Percentiles rank a stretch among this genome's conserved stretches.
phyloP scores from a whole-genome alignment of 2,329 filamentous ascomycete species.

The Beauveria bassiana region DNA sequence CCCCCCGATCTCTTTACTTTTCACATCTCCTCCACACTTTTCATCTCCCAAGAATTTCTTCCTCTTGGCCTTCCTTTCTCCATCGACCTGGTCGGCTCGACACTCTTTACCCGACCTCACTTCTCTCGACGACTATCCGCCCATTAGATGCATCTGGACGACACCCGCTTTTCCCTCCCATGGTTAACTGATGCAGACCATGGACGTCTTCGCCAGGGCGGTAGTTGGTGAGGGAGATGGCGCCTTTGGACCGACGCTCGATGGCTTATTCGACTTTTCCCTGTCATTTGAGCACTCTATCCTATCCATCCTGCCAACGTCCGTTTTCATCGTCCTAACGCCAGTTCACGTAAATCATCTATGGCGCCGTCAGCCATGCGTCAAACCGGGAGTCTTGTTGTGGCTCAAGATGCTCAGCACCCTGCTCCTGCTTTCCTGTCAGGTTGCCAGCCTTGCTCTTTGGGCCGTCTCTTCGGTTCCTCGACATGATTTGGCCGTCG shows the following conservation, averaged over 20 bases:
- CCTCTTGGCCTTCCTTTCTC: neutral
- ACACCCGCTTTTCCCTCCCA: conserved; percentile 1
- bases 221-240: conserved; percentile 1
- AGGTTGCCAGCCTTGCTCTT: conserved; percentile 20
- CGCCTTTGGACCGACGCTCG: conserved; percentile 3
- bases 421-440: neutral
- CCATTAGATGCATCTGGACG: neutral
- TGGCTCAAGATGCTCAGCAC: conserved; percentile 18
- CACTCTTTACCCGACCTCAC: neutral
- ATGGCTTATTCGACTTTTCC: conserved; percentile 10
- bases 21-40: conserved; percentile 7
- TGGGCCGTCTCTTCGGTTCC: conserved; percentile 18
- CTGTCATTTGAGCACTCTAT: conserved; percentile 7
- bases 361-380: neutral
- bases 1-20: conserved; percentile 6
- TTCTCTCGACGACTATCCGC: neutral
- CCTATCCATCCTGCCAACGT: conserved; percentile 6
- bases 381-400: conserved; percentile 12
- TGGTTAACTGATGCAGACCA: conserved; percentile 1
- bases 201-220: conserved; percentile 4
- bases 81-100: neutral
- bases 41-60: neutral
- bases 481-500: conserved; percentile 20
- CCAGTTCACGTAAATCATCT: conserved; percentile 3
- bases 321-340: conserved; percentile 14